Evolutionary conservation across 257 asterid species (phyloP).

Genomic region (Capsicum pubescens): DNA sequence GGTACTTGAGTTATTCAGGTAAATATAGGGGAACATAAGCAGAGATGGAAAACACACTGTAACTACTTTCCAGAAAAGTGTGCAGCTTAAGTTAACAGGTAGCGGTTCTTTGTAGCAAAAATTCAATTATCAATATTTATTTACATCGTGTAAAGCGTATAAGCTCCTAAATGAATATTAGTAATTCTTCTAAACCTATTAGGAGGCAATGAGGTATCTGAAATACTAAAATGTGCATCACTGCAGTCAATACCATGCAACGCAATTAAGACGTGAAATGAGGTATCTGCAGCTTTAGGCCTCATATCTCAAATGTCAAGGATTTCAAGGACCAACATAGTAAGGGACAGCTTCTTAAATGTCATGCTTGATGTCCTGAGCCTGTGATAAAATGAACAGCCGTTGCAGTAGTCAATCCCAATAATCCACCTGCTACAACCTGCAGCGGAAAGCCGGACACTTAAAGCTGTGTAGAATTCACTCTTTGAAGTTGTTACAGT

Average conservation of each 20-base stretch:
- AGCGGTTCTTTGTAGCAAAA: not conserved
- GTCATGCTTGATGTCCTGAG: slow-evolving; percentile 20
- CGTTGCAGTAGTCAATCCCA: slow-evolving; percentile 29
- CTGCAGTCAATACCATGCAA: not conserved
- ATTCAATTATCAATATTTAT: slow-evolving; percentile 13
- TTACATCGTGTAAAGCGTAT: not conserved
- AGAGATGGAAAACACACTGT: not conserved
- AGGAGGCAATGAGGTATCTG: slow-evolving; percentile 15
- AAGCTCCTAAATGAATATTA: slow-evolving; percentile 9
- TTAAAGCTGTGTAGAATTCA: not conserved
- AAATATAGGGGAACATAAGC: not conserved
- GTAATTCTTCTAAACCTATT: slow-evolving; percentile 5
- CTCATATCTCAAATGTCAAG: not conserved
- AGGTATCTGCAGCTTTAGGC: not conserved
- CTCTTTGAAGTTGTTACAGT: slow-evolving; percentile 1
- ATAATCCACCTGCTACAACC: slow-evolving; percentile 27
- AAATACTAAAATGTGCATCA: not conserved
- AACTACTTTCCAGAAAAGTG: not conserved
- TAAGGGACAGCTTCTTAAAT: not conserved
- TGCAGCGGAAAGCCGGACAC: not conserved
- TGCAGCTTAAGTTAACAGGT: slow-evolving; percentile 4
- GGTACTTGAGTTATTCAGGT: not conserved
- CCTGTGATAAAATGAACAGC: slow-evolving; percentile 27
- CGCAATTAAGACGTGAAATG: slow-evolving; percentile 17
- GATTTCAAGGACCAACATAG: not conserved